Base-by-base conservation (phyloP, 768 basidiomycete genomes). In the Boletus subcaerulescens region DNA sequence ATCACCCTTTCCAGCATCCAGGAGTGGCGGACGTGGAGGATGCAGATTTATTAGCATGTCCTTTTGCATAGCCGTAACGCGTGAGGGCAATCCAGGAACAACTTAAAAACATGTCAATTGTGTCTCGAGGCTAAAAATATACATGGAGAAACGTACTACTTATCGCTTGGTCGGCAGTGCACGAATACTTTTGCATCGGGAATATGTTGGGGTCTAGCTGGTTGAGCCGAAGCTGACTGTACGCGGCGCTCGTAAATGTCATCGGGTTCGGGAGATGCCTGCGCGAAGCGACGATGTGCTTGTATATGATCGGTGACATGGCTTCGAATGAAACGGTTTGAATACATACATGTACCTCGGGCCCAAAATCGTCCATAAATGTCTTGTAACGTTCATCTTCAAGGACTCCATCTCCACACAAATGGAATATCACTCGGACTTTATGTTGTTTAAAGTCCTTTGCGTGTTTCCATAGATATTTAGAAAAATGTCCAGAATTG, bases 261-360 rank as follows among this genome's bases (percentile, higher is more conserved):
- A 92, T 75, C 1, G 80, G 82, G 65, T 94, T 82, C 2, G 82
- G 69, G 39, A 74, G 73, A 54, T 86, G 74, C 56, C 82, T 78
- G 29, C 80, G 76, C 8, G 90, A 86, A 8, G 91, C 79, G 20
- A 97, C 74, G 4, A 91, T 59, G 60, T 97, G 93, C 91, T 96
- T 63, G 39, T 5, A 29, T n/a, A 40, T 29, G 4, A 31, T 64
- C 4, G 17, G 50, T 44, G 40, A 50, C 5, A 38, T 55, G 36
- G 29, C 46, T 11, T 5, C 18, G 12, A 20, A 43, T 31, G 13
- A 17, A 8, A 41, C 7, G 18, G 31, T 18, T 29, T 43, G 26
- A 49, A 56, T 10, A 74, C 83, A 44, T 62, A 96, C 89, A 62
- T 89, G 75, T 7, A 79, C 79, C 29, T 78, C 71, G 5, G 78